A percentile compares a stretch with the other conserved stretches of the same genome.
Evolutionary conservation across 768 basidiomycete species (phyloP).

Genomic region (Coprinopsis sp.): DNA sequence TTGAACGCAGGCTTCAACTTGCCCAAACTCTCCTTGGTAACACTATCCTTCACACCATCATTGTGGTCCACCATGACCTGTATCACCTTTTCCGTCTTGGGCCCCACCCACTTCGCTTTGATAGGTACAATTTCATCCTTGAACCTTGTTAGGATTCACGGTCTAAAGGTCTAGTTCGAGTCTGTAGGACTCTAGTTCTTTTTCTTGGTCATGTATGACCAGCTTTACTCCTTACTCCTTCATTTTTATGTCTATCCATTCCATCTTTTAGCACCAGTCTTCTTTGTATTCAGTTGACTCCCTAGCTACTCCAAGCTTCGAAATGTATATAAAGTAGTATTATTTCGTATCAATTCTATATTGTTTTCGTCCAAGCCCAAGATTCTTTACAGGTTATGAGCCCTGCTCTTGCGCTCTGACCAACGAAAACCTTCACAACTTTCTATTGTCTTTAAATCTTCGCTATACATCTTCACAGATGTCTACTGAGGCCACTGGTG

Average conservation of each 20-base stretch:
- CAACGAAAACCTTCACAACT: neutral
- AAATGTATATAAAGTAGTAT: too few relatives aligned
- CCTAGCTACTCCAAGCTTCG: too few relatives aligned
- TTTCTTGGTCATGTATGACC: too few relatives aligned
- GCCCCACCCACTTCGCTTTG: conserved; percentile 62
- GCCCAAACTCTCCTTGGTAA: conserved; percentile 68
- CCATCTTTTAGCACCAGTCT: too few relatives aligned
- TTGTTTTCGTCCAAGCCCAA: neutral
- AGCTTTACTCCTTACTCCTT: too few relatives aligned
- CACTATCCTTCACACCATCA: conserved; percentile 83
- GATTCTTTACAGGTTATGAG: conserved; percentile 4
- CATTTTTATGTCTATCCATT: too few relatives aligned
- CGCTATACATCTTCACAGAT: too few relatives aligned
- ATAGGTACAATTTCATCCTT: conserved; percentile 81
- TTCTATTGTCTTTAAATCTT: neutral
- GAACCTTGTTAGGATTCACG: too few relatives aligned
- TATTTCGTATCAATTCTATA: neutral
- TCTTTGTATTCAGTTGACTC: too few relatives aligned
- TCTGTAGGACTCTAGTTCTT: too few relatives aligned
- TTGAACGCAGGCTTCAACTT: conserved; percentile 87
- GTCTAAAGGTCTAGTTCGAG: too few relatives aligned
- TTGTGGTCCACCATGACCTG: conserved; percentile 73
- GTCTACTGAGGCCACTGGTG: neutral
- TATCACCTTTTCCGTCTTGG: conserved; percentile 64
- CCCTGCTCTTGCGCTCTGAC: neutral